These are phyloP conservation scores for Skeletonema tropicum DNA, from an alignment of 108 stramenopile species.

Conservation along the genomic window DNA sequence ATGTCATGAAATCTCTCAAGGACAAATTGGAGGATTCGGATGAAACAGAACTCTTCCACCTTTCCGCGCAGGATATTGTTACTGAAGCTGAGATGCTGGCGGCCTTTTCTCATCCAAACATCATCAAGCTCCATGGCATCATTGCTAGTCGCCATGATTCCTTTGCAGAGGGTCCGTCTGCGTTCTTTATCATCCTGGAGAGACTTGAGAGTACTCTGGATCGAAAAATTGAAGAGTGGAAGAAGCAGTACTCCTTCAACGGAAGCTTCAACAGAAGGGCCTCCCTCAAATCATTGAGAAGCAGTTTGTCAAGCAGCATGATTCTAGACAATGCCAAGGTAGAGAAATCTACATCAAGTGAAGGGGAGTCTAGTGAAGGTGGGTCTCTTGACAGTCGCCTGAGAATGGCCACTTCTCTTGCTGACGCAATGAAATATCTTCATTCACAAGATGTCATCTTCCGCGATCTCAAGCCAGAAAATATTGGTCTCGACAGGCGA, in stretches of 20 bases:
- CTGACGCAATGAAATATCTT: slow-evolving; percentile 71
- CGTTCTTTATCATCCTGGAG: slow-evolving; percentile 85
- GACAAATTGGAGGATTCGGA: neutral
- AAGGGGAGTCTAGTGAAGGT: neutral
- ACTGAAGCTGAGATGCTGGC: slow-evolving; percentile 3
- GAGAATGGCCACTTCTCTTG: slow-evolving; percentile 61
- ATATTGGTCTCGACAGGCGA: neutral
- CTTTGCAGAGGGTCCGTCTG: neutral
- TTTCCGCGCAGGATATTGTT: neutral
- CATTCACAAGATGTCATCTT: slow-evolving; percentile 74
- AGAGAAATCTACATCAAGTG: slow-evolving; percentile 15
- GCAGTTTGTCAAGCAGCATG: slow-evolving; percentile 14
- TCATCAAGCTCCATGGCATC: slow-evolving; percentile 6
- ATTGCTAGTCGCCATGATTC: neutral
- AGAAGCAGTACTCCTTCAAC: slow-evolving; percentile 37
- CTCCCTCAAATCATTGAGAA: slow-evolving; percentile 20
- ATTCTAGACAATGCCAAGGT: slow-evolving; percentile 25
- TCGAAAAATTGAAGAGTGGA: slow-evolving; percentile 70
- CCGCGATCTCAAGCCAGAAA: slow-evolving; percentile 57
- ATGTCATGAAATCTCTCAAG: slow-evolving; percentile 8
- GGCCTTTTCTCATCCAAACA: slow-evolving; percentile 1
- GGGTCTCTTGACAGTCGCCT: slow-evolving; percentile 32
- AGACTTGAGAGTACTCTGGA: slow-evolving; percentile 71
- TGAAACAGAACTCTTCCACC: slow-evolving; percentile 22
- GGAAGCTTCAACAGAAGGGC: slow-evolving; percentile 23